Conservation (phyloP, 2,329 filamentous ascomycete genomes). For the Xylariomycetidae sp. region DNA sequence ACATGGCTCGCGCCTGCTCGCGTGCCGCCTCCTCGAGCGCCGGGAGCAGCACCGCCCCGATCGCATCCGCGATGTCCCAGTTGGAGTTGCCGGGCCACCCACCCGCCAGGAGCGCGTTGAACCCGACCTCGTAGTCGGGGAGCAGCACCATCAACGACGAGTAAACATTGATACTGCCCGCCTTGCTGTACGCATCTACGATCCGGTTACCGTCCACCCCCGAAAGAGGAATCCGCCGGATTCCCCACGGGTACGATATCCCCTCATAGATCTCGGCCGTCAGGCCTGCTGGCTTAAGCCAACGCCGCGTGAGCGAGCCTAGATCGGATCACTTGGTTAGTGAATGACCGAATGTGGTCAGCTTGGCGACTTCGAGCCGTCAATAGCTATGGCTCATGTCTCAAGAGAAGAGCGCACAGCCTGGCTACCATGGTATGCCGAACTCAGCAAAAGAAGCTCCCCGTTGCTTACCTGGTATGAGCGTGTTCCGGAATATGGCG, state of each 20-base stretch:
- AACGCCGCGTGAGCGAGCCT: constrained; percentile 39
- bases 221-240: constrained; percentile 30
- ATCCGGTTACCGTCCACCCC: constrained; percentile 16
- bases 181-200: constrained; percentile 25
- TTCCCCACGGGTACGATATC: constrained; percentile 41
- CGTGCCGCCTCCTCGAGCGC: constrained; percentile 21
- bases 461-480: constrained; percentile 28
- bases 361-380: no score
- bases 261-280: constrained; percentile 32
- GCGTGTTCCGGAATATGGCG: constrained; percentile 33
- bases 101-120: constrained; percentile 21
- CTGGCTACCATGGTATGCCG: no score
- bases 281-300: constrained; percentile 37
- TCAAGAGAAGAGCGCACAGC: no score
- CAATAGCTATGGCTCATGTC: no score
- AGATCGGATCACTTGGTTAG: no score
- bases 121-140: constrained; percentile 25
- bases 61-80: constrained; percentile 23
- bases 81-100: constrained; percentile 25
- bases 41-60: constrained; percentile 18
- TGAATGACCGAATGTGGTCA: no score
- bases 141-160: constrained; percentile 21
- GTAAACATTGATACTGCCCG: constrained; percentile 25
- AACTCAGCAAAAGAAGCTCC: no score
- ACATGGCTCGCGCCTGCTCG: constrained; percentile 13